These are phyloP conservation scores for Mortierella sp. DNA, from an alignment of 371 early-diverging fungal species.

Conservation along the genomic window DNA sequence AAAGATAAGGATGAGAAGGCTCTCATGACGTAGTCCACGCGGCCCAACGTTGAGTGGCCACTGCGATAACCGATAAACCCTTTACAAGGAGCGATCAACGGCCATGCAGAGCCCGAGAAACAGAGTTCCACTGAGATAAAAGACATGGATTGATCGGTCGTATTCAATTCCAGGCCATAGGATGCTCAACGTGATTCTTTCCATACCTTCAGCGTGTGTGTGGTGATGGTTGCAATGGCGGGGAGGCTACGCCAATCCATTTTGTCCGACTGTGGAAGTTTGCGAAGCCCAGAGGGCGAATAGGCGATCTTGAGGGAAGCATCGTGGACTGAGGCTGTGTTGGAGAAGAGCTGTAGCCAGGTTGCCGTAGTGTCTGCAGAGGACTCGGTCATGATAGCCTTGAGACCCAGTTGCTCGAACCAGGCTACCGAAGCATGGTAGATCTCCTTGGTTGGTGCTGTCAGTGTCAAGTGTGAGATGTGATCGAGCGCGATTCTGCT, in stretches of 20 bases:
- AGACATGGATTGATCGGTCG: neutral
- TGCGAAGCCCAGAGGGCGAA: slow-evolving; percentile 36
- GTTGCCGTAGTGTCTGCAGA: slow-evolving; percentile 34
- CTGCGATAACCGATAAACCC: slow-evolving; percentile 11
- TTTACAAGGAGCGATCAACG: neutral
- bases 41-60: neutral
- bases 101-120: neutral
- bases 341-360: slow-evolving; percentile 49
- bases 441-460: slow-evolving; percentile 36
- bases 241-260: slow-evolving; percentile 54
- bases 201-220: slow-evolving; percentile 40
- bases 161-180: no score
- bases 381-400: slow-evolving; percentile 52
- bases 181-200: neutral
- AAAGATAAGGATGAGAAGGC: slow-evolving; percentile 18
- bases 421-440: slow-evolving; percentile 45
- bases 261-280: slow-evolving; percentile 34
- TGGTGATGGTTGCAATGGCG: slow-evolving; percentile 43
- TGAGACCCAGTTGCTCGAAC: slow-evolving; percentile 49
- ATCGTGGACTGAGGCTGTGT: slow-evolving; percentile 21
- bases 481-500: slow-evolving; percentile 34
- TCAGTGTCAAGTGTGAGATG: slow-evolving; percentile 39
- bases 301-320: slow-evolving; percentile 37
- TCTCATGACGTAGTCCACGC: slow-evolving; percentile 8
- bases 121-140: no score